A percentile compares a stretch with the other conserved stretches of the same genome.
phyloP scores from a whole-genome alignment of 2,329 filamentous ascomycete species.

The Xylaria digitata region DNA sequence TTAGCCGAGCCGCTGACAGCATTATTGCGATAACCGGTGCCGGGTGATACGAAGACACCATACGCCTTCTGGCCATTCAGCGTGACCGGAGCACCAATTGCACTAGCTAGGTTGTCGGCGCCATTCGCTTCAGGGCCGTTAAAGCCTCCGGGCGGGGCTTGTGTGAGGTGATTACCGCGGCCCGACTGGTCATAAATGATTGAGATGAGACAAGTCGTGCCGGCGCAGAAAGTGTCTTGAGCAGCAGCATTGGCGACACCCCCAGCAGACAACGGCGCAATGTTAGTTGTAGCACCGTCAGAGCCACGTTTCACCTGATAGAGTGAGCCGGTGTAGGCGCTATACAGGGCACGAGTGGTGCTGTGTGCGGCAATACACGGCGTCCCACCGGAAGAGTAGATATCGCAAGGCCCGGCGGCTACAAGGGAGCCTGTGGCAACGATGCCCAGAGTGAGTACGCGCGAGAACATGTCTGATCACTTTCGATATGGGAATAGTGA shows the following conservation, averaged over 20 bases:
- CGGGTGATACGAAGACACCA: slow-evolving; percentile 70
- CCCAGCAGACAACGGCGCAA: slow-evolving; percentile 65
- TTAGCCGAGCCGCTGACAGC: slow-evolving; percentile 62
- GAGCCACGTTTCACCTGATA: slow-evolving; percentile 71
- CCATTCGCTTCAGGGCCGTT: slow-evolving; percentile 66
- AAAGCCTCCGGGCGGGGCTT: slow-evolving; percentile 68
- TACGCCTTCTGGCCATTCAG: slow-evolving; percentile 71
- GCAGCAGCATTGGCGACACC: slow-evolving; percentile 70
- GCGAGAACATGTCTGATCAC: slow-evolving; percentile 31
- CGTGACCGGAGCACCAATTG: slow-evolving; percentile 69
- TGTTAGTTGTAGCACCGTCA: slow-evolving; percentile 60
- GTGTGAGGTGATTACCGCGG: slow-evolving; percentile 69
- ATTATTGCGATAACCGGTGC: slow-evolving; percentile 72
- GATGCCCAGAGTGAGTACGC: slow-evolving; percentile 32
- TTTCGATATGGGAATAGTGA: slow-evolving; percentile 1
- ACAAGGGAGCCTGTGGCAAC: slow-evolving; percentile 29
- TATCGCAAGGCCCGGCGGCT: slow-evolving; percentile 68
- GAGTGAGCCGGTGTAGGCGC: slow-evolving; percentile 62
- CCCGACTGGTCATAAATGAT: slow-evolving; percentile 76
- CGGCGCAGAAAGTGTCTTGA: slow-evolving; percentile 70
- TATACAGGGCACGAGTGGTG: slow-evolving; percentile 72
- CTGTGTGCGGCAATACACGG: slow-evolving; percentile 72
- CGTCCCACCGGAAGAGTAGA: slow-evolving; percentile 67
- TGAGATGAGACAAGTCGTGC: slow-evolving; percentile 71
- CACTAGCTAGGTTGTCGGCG: slow-evolving; percentile 69